These are phyloP conservation scores for Chimonanthus praecox DNA, from an alignment of 164 flowering plant genomes.

Conservation along the genomic window DNA sequence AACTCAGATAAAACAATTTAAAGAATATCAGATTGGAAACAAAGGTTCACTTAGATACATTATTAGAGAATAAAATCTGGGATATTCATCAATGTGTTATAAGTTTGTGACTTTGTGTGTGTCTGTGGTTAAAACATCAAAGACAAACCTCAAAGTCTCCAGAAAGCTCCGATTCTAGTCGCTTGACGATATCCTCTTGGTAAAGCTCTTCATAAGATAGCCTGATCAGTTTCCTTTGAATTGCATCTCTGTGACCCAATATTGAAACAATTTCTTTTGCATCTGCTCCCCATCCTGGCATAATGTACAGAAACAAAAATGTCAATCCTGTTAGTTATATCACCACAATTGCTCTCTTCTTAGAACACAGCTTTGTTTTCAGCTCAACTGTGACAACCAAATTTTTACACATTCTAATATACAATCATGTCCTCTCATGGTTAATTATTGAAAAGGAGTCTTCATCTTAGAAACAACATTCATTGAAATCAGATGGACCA, in stretches of 20 bases:
- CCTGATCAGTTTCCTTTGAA: constrained; percentile 44
- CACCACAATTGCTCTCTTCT: too few relatives aligned
- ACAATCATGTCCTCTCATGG: too few relatives aligned
- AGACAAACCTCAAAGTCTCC: constrained; percentile 48
- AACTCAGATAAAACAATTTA: not conserved
- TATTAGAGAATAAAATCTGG: not conserved
- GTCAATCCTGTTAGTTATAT: too few relatives aligned
- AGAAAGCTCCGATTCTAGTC: constrained; percentile 42
- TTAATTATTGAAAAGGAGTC: too few relatives aligned
- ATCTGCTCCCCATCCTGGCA: constrained; percentile 47
- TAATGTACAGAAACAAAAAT: not conserved
- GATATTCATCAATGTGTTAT: too few relatives aligned
- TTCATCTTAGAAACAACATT: too few relatives aligned
- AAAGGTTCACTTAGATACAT: not conserved
- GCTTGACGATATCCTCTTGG: constrained; percentile 42
- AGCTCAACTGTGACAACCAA: too few relatives aligned
- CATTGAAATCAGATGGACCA: not conserved
- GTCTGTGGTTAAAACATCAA: not conserved
- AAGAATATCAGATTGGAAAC: not conserved
- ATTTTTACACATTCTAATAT: too few relatives aligned
- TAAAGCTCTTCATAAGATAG: constrained; percentile 40
- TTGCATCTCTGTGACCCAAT: constrained; percentile 45
- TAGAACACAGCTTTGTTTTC: too few relatives aligned
- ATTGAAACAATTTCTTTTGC: constrained; percentile 38
- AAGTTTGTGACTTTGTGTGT: not conserved